Base-by-base conservation (phyloP, 2,329 filamentous ascomycete genomes). In the Gyromitra esculenta region DNA sequence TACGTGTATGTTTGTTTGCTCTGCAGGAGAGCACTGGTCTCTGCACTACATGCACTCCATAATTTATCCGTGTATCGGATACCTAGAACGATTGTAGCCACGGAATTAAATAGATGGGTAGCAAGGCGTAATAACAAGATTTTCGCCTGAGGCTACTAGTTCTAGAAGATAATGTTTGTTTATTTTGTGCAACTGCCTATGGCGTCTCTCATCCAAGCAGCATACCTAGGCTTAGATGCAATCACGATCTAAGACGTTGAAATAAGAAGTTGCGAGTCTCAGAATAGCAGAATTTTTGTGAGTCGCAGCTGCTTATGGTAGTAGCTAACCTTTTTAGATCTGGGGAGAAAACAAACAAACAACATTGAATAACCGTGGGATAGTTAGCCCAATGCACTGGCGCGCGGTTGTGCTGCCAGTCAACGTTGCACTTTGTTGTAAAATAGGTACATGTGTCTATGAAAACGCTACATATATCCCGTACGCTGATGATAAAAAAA, bases 221-320 rank as follows among this genome's bases (percentile, higher is more conserved):
- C 25, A 31, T 31, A 31, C 25, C 1, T 31, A 3, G 25, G 43
- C 43, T 45, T 45, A 21, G 18, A 48, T 5, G 48, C 21, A 63
- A 48, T 18, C 39, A 43, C 41, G 41, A 13, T 1, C 21, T 9
- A 64, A 39, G 60, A 11, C 48, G n/a, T 41, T 35, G 25, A 35
- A 50, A 64, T 48, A 64, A 64, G 60, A 31, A 48, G 25, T 50
- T 7, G 60, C 25, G 21, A 57, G 25, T 37, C 54, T 15, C 8
- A 45, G 41, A 45, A 4, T 45, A 31, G 1, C 15, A 45, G 8
- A 7, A 15, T 15, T 9, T 45, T 15, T 54, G 6, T 52, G 43
- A 52, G 7, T n/a, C 37, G 62, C 45, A 50, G 43, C 43, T 50
- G 62, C 50, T 52, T 39, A 66, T 39, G 48, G 35, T 11, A 18